phyloP scores from a whole-genome alignment of 441 rosid genomes.

The Aquilaria agallochum region DNA sequence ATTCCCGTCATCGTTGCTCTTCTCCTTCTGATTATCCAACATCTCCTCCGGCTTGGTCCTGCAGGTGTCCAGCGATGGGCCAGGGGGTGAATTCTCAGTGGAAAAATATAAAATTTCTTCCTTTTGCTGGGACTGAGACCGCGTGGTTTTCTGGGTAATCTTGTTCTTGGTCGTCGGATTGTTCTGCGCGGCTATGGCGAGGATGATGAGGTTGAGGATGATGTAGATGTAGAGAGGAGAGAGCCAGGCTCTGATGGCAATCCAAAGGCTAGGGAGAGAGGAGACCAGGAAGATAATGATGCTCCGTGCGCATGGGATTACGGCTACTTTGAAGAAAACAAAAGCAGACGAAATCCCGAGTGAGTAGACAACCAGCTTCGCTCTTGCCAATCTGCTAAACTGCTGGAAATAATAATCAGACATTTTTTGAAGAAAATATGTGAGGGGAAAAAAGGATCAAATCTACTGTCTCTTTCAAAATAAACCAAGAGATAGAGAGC shows the following conservation, averaged over 20 bases:
- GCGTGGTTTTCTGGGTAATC: not conserved
- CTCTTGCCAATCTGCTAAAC: constrained; percentile 15
- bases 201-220: constrained; percentile 27
- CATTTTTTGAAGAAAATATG: not conserved
- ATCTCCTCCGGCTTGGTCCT: not conserved
- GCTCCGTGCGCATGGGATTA: constrained; percentile 28
- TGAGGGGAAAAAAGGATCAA: too few relatives aligned
- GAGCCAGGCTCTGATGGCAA: constrained; percentile 14
- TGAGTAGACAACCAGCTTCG: constrained; percentile 24
- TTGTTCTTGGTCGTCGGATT: not conserved
- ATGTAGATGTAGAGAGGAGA: constrained; percentile 34
- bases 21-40: not conserved
- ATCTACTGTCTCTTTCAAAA: too few relatives aligned
- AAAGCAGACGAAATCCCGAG: constrained; percentile 28
- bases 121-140: not conserved
- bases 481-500: too few relatives aligned
- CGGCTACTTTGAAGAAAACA: constrained; percentile 28
- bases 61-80: not conserved
- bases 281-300: constrained; percentile 21
- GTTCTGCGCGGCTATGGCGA: constrained; percentile 20
- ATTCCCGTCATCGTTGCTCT: not conserved
- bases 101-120: not conserved
- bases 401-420: not conserved
- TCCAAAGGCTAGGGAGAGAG: constrained; percentile 25
- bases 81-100: not conserved